A percentile compares a stretch with the other conserved stretches of the same genome.
These are phyloP conservation scores for Didymella pinodella DNA, from an alignment of 2,329 filamentous ascomycete species.

Conservation along the genomic window DNA sequence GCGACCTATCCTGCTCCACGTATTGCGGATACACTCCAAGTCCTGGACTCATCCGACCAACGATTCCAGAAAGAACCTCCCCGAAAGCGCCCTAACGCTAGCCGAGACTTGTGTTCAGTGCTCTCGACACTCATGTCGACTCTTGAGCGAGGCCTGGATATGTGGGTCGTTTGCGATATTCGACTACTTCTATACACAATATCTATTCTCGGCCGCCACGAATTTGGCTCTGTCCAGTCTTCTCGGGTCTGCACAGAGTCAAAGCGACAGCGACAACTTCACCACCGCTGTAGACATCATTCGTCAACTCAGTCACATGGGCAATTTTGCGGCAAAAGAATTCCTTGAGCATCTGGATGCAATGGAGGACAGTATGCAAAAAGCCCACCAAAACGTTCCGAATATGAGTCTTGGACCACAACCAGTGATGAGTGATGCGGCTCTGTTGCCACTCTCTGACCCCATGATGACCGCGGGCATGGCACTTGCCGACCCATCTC, in stretches of 20 bases:
- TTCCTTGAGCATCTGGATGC: neutral
- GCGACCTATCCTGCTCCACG: neutral
- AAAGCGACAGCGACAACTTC: neutral
- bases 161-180: slow-evolving; percentile 58
- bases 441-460: neutral
- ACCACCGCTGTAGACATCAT: neutral
- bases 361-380: neutral
- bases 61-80: neutral
- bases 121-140: neutral
- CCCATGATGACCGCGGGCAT: neutral
- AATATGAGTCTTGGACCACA: neutral
- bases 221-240: neutral
- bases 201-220: neutral
- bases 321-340: neutral
- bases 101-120: neutral
- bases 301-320: neutral
- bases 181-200: slow-evolving; percentile 52
- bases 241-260: neutral
- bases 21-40: neutral
- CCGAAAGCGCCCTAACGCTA: neutral
- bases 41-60: neutral
- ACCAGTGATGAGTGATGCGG: neutral
- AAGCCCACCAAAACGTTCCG: neutral
- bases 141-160: slow-evolving; percentile 57
- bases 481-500: neutral